A percentile compares a stretch with the other conserved stretches of the same genome.
Conservation (phyloP, 371 early-diverging fungal genomes). For the Batkoa obscura region DNA sequence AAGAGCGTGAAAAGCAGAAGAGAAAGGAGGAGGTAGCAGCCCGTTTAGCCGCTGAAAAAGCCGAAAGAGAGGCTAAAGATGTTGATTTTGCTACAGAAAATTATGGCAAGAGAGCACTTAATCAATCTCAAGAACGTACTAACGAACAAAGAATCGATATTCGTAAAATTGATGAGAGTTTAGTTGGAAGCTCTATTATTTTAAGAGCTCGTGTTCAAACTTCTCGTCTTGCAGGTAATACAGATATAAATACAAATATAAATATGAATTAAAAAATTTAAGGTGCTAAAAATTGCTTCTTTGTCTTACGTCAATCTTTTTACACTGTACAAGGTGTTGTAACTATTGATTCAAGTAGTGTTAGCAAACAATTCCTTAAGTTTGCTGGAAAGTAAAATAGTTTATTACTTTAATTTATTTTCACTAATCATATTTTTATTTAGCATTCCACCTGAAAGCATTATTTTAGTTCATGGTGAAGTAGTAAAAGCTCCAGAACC, state of each 20-base stretch:
- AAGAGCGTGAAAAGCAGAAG: constrained; percentile 72
- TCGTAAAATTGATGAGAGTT: constrained; percentile 30
- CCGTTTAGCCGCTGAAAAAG: constrained; percentile 67
- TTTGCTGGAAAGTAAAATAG: constrained; percentile 41
- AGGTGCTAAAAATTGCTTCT: constrained; percentile 76
- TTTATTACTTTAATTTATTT: not conserved
- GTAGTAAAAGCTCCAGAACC: constrained; percentile 63
- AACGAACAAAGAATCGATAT: constrained; percentile 35
- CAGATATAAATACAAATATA: not conserved
- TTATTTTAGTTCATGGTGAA: constrained; percentile 66
- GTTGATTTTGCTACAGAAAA: constrained; percentile 34
- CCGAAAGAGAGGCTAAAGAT: constrained; percentile 50
- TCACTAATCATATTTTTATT: not conserved
- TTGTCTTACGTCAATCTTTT: constrained; percentile 75
- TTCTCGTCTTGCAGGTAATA: constrained; percentile 60
- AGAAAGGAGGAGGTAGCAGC: constrained; percentile 61
- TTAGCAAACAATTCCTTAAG: constrained; percentile 93
- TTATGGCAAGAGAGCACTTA: constrained; percentile 78
- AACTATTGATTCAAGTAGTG: constrained; percentile 34
- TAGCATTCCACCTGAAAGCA: constrained; percentile 71
- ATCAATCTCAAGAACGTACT: constrained; percentile 42
- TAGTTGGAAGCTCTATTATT: constrained; percentile 54
- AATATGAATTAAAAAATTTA: not conserved
- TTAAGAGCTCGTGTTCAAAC: constrained; percentile 83
- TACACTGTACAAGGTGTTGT: constrained; percentile 80